These are phyloP conservation scores for Kalanchoe fedtschenkoi DNA, from an alignment of 164 flowering plant species.

Conservation along the genomic window DNA sequence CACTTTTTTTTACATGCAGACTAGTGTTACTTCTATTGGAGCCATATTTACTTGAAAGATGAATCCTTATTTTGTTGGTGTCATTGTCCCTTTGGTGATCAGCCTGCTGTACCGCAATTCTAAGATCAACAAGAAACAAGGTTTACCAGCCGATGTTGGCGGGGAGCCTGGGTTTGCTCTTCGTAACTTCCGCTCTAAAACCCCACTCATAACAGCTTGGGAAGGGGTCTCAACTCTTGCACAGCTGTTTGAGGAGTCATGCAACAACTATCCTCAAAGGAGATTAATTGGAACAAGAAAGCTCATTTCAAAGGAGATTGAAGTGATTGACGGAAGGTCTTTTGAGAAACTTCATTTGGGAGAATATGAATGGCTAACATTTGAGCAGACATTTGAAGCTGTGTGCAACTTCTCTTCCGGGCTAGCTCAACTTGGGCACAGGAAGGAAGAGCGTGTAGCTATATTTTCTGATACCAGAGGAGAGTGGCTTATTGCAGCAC, in stretches of 20 bases:
- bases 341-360: conserved; percentile 97
- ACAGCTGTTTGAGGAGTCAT: conserved; percentile 71
- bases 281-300: conserved; percentile 64
- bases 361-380: conserved; percentile 72
- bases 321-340: conserved; percentile 55
- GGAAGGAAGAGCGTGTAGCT: conserved; percentile 70
- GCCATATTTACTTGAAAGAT: conserved; percentile 20
- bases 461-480: conserved; percentile 91
- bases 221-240: conserved; percentile 80
- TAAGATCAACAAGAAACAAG: conserved; percentile 50
- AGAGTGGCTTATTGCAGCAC: conserved; percentile 90
- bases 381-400: conserved; percentile 56
- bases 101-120: conserved; percentile 44
- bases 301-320: conserved; percentile 52
- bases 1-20: not conserved
- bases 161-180: conserved; percentile 81
- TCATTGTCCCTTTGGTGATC: conserved; percentile 56
- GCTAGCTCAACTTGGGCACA: conserved; percentile 64
- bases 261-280: conserved; percentile 33
- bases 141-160: conserved; percentile 72
- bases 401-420: conserved; percentile 81
- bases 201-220: conserved; percentile 63
- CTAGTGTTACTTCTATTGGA: not conserved
- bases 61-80: conserved; percentile 62
- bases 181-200: conserved; percentile 38